Base-by-base conservation (phyloP, 139 green algal genomes). In the Chlorella sp. region DNA sequence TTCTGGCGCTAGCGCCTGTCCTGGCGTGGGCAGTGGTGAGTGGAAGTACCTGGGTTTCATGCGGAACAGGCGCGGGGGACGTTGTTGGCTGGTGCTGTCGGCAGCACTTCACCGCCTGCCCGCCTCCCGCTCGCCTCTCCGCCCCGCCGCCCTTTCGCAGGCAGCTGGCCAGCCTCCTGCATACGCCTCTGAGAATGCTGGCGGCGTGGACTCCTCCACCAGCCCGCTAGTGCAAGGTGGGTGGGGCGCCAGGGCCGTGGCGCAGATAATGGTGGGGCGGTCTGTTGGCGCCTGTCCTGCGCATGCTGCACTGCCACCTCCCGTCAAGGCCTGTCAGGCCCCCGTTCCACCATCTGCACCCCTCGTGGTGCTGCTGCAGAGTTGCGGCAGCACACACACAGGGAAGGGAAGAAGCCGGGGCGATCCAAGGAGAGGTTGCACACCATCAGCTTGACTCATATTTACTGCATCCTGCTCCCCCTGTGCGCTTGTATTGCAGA, bases 211-310 rank as follows among this genome's bases (percentile, higher is more conserved):
- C 2, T 48, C 48, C 4, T 53, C 86, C 7, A 76, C 28, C 73
- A 89, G 75, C 73, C 86, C 86, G 3, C 73, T 89, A 2, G 37
- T 89, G 24, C 85, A 89, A 83, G 86, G 86, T 66, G 73, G 48
- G 83, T 36, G 30, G 0, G 16, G 34, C 16, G 19, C 1, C n/a
- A 12, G 30, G 48, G 48, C 48, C 9, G 7, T 12, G 69, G 69
- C 2, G 26, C 26, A 37, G 28, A 15, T 11, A 28, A 15, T 18
- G 69, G 69, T 37, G 69, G 69, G 24, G 24, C 37, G 69, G 11
- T 18, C 64, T n/a, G 34, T 14, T 34, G 75, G 34, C 34, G 15
- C 15, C 75, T 28, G 64, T 28, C 22, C 64, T 71, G 64, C 11
- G 64, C 64, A 5, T 71, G n/a, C 60, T 68, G 60, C 60, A 68